Conservation (phyloP, 1,139 yeast species). For the Suhomyces taliae region DNA sequence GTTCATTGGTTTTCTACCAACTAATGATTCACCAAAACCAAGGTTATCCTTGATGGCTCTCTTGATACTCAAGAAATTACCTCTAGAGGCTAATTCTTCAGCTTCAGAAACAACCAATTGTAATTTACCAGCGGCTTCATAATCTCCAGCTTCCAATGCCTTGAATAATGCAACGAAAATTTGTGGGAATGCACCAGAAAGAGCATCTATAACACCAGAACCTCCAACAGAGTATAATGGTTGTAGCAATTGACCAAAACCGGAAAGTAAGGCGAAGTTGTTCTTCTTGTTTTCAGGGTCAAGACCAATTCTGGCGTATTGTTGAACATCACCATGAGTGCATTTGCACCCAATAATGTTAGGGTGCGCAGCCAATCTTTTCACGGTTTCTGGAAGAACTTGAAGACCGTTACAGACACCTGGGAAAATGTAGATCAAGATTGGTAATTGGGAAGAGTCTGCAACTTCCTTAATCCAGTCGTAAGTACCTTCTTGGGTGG, state of each 20-base stretch:
- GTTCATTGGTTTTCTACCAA: constrained; percentile 20
- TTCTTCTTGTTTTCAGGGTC: constrained; percentile 10
- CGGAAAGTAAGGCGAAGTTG: constrained; percentile 24
- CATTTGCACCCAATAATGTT: constrained; percentile 51
- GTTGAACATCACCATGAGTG: constrained; percentile 28
- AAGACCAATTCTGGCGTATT: constrained; percentile 12
- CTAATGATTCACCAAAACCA: constrained; percentile 38
- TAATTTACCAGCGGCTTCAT: constrained; percentile 17
- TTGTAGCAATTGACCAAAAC: constrained; percentile 26
- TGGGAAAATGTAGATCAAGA: constrained; percentile 51
- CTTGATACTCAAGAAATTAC: constrained; percentile 28
- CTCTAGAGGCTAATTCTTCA: constrained; percentile 21
- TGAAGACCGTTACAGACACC: constrained; percentile 44
- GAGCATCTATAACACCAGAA: constrained; percentile 27
- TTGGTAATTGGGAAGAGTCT: constrained; percentile 43
- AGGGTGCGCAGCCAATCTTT: constrained; percentile 34
- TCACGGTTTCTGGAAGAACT: constrained; percentile 30
- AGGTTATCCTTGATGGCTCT: constrained; percentile 31
- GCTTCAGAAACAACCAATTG: constrained; percentile 23
- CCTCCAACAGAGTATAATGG: constrained; percentile 25
- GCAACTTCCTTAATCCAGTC: constrained; percentile 48
- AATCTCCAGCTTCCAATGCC: constrained; percentile 19
- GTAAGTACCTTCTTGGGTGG: constrained; percentile 42
- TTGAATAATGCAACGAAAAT: constrained; percentile 25
- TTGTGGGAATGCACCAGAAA: constrained; percentile 47